A percentile compares a stretch with the other conserved stretches of the same genome.
Conservation (phyloP, 306 rosid species). For the Medicago lupulina region DNA sequence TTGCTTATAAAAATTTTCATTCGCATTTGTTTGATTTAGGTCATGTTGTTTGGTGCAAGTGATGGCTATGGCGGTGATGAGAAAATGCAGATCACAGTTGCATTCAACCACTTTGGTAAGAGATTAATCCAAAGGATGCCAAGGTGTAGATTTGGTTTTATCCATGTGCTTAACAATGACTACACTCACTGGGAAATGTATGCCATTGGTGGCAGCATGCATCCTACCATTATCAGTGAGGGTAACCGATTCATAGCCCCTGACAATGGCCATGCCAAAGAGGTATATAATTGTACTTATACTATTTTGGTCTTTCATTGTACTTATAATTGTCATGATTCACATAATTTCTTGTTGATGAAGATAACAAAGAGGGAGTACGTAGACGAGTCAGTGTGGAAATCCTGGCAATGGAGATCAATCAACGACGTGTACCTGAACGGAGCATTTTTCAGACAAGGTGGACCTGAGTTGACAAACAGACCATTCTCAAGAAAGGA, state of each 20-base stretch:
- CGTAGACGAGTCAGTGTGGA: conserved; percentile 51
- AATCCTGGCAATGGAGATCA: conserved; percentile 82
- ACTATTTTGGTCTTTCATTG: neutral
- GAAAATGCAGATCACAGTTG: conserved; percentile 80
- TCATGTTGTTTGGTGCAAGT: conserved; percentile 84
- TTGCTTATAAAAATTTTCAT: neutral
- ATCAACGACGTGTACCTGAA: conserved; percentile 63
- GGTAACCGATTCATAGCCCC: conserved; percentile 87
- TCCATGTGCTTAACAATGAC: conserved; percentile 86
- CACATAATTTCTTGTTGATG: conserved; percentile 26
- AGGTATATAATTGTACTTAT: conserved; percentile 50
- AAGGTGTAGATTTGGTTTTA: conserved; percentile 74
- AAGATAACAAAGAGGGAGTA: conserved; percentile 78
- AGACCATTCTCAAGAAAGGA: conserved; percentile 48
- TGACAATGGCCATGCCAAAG: conserved; percentile 39
- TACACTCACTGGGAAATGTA: conserved; percentile 92
- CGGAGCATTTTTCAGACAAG: conserved; percentile 71
- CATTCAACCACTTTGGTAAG: conserved; percentile 86
- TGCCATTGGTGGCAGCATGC: conserved; percentile 84
- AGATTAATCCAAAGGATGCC: conserved; percentile 93
- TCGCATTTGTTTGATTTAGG: conserved; percentile 64
- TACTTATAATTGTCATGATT: conserved; percentile 9
- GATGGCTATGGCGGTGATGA: conserved; percentile 51
- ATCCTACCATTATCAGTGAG: conserved; percentile 87
- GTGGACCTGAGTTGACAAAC: conserved; percentile 33